Conservation (phyloP, 2,329 filamentous ascomycete genomes). For the Endocalyx cinctus region DNA sequence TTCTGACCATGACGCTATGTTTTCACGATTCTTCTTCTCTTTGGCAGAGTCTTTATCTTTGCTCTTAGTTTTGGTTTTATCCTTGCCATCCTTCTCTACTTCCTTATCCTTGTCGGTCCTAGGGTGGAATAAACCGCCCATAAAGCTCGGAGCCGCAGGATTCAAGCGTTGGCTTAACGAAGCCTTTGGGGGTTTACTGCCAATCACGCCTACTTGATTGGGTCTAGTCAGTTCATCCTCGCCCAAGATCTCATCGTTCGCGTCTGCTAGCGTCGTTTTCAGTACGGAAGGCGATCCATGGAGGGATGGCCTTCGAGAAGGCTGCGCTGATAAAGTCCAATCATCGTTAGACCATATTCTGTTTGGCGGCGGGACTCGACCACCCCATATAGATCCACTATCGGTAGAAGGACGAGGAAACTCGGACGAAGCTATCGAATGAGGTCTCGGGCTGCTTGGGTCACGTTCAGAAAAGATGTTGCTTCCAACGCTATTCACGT, state of each 20-base stretch:
- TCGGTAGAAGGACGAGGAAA: slow-evolving; percentile 76
- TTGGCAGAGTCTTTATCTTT: slow-evolving; percentile 35
- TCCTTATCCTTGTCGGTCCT: slow-evolving; percentile 31
- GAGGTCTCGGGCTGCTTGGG: slow-evolving; percentile 58
- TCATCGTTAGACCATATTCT: slow-evolving; percentile 63
- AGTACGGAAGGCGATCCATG: slow-evolving; percentile 67
- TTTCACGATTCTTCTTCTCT: slow-evolving; percentile 36
- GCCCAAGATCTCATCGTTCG: slow-evolving; percentile 60
- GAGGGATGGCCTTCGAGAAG: slow-evolving; percentile 75
- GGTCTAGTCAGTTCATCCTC: slow-evolving; percentile 52
- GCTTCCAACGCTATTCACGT: slow-evolving; percentile 43
- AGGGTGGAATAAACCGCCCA: slow-evolving; percentile 59
- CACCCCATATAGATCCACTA: slow-evolving; percentile 70
- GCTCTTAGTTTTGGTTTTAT: slow-evolving; percentile 33
- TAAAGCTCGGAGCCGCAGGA: slow-evolving; percentile 85
- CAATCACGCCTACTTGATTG: slow-evolving; percentile 67
- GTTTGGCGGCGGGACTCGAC: slow-evolving; percentile 46
- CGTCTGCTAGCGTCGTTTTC: slow-evolving; percentile 57
- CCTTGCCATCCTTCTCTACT: slow-evolving; percentile 26
- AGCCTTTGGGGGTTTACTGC: slow-evolving; percentile 61
- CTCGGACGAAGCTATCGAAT: slow-evolving; percentile 65
- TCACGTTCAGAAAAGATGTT: slow-evolving; percentile 50
- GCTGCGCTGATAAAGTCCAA: slow-evolving; percentile 55
- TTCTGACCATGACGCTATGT: slow-evolving; percentile 35
- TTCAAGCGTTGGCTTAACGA: slow-evolving; percentile 65